These are phyloP conservation scores for Schwanniomyces pseudopolymorphus DNA, from an alignment of 805 yeast genomes.

Conservation along the genomic window DNA sequence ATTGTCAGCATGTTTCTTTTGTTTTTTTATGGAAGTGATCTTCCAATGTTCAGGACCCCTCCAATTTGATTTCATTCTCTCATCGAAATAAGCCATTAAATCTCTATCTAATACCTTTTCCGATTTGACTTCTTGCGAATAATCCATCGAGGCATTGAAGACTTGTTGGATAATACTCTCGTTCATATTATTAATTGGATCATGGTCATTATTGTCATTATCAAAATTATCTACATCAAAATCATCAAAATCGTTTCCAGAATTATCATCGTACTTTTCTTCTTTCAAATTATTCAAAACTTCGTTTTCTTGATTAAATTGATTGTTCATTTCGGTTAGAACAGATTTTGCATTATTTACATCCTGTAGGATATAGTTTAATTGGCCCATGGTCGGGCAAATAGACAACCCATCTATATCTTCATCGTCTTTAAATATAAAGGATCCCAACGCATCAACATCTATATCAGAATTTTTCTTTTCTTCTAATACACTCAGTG, in stretches of 20 bases:
- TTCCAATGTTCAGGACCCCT: conserved; percentile 93
- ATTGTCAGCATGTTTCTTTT: conserved; percentile 21
- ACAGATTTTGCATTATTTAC: conserved; percentile 50
- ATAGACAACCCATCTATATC: conserved; percentile 37
- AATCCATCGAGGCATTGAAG: conserved; percentile 2
- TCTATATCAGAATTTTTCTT: conserved; percentile 11
- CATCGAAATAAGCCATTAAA: conserved; percentile 80
- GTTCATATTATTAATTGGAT: conserved; percentile 7
- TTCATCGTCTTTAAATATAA: conserved; percentile 19
- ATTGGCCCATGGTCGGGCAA: conserved; percentile 70
- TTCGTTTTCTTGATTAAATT: conserved; percentile 15
- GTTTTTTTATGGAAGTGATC: conserved; percentile 57
- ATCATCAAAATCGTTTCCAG: conserved; percentile 23
- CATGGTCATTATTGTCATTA: conserved; percentile 21
- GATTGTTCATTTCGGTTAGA: conserved; percentile 39
- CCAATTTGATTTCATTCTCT: conserved; percentile 71
- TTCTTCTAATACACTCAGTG: conserved; percentile 4
- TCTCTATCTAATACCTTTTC: conserved; percentile 46
- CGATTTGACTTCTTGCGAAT: neutral
- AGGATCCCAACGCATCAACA: conserved; percentile 15
- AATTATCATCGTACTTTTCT: conserved; percentile 4
- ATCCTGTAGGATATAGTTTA: conserved; percentile 59
- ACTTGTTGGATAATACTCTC: conserved; percentile 5
- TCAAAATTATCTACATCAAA: conserved; percentile 18
- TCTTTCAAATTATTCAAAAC: conserved; percentile 9